These are phyloP conservation scores for Dictyostelium capitatum DNA, from an alignment of 78 protist species.

Conservation along the genomic window DNA sequence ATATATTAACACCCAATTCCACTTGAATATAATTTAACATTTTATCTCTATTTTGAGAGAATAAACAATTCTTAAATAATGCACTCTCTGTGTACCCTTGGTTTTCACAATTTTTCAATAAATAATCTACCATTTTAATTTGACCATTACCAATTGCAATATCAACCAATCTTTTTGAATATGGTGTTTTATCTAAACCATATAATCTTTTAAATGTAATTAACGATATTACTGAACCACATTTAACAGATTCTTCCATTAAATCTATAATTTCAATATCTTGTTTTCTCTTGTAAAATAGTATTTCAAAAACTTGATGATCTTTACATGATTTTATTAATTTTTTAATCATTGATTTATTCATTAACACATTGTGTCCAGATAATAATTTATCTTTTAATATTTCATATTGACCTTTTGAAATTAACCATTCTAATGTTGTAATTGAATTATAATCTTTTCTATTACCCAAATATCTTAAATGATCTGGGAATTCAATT, in stretches of 20 bases:
- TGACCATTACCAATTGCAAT: conserved; percentile 5
- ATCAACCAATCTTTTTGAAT: conserved; percentile 13
- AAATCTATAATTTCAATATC: conserved; percentile 14
- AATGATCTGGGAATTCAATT: conserved; percentile 5
- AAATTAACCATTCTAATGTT: neutral
- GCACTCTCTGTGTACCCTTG: neutral
- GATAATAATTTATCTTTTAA: neutral
- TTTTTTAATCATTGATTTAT: neutral
- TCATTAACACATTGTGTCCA: neutral
- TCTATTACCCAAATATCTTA: conserved; percentile 6
- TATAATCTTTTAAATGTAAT: neutral
- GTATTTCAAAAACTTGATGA: neutral
- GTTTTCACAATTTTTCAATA: neutral
- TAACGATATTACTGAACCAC: neutral
- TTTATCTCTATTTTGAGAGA: neutral
- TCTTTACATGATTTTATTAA: neutral
- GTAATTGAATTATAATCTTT: conserved; percentile 1
- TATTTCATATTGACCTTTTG: neutral
- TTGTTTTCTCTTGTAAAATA: neutral
- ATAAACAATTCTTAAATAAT: conserved; percentile 11
- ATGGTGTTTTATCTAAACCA: neutral
- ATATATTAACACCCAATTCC: neutral
- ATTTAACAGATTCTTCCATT: neutral
- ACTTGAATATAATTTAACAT: neutral
- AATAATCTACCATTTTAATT: neutral